phyloP scores from a whole-genome alignment of 2,329 filamentous ascomycete species.

The Stemphylium vesicarium region DNA sequence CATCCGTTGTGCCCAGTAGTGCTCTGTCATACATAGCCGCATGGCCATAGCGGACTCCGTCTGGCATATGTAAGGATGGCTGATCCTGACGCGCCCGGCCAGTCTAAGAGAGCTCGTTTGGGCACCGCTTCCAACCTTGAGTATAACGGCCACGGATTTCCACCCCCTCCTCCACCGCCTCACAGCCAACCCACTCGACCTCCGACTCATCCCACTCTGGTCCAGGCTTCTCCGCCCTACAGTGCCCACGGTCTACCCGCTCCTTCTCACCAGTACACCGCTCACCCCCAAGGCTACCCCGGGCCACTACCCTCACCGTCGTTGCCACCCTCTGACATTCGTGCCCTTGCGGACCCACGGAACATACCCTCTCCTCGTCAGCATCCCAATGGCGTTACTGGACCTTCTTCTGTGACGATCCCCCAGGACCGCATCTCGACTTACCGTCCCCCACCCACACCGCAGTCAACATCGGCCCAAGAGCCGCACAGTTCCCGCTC shows the following conservation, averaged over 20 bases:
- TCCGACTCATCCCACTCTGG: constrained; percentile 38
- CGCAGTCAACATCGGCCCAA: constrained; percentile 32
- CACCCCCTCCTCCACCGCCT: constrained; percentile 42
- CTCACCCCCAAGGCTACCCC: constrained; percentile 28
- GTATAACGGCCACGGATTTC: constrained; percentile 44
- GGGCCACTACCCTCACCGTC: constrained; percentile 40
- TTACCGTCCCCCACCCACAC: constrained; percentile 42
- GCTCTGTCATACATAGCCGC: constrained; percentile 41
- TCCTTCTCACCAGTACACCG: constrained; percentile 30
- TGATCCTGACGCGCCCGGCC: constrained; percentile 48
- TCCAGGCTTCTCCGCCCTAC: constrained; percentile 39
- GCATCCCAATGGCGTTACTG: constrained; percentile 45
- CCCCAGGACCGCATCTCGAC: constrained; percentile 43
- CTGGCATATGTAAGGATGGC: constrained; percentile 49
- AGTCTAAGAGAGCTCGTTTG: constrained; percentile 48
- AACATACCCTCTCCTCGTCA: constrained; percentile 43
- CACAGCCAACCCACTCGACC: constrained; percentile 39
- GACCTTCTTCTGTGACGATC: constrained; percentile 39
- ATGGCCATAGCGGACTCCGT: constrained; percentile 49
- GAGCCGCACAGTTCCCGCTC: constrained; percentile 34
- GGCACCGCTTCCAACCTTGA: constrained; percentile 41
- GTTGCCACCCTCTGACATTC: constrained; percentile 42
- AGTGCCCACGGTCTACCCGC: constrained; percentile 35
- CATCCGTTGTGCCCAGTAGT: constrained; percentile 25
- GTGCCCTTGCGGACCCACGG: constrained; percentile 42